phyloP scores from a whole-genome alignment of 306 rosid genomes.

The Medicago truncatula region MtrunA17r5.0-ANR NC_053048.1:49013501-49014000 shows the following conservation, averaged over 20 bases:
- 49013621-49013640: conserved; percentile 85
- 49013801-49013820: too few species aligned
- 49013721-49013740: conserved; percentile 87
- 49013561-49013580: conserved; percentile 75
- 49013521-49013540: conserved; percentile 69
- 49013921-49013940: too few species aligned
- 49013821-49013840: too few species aligned
- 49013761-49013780: conserved; percentile 70
- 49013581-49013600: conserved; percentile 76
- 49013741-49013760: conserved; percentile 71
- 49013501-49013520: conserved; percentile 6
- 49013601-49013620: conserved; percentile 79
- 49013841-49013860: too few species aligned
- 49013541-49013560: conserved; percentile 85
- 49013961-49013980: too few species aligned
- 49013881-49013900: too few species aligned
- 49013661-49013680: conserved; percentile 77
- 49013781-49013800: conserved; percentile 34
- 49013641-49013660: conserved; percentile 98
- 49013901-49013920: too few species aligned
- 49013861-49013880: too few species aligned
- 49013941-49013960: too few species aligned
- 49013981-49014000: too few species aligned
- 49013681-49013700: conserved; percentile 73
- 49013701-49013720: conserved; percentile 76